Evolutionary conservation across 78 protist genomes (phyloP).

Genomic region (Dictyostelium intermedium): DNA sequence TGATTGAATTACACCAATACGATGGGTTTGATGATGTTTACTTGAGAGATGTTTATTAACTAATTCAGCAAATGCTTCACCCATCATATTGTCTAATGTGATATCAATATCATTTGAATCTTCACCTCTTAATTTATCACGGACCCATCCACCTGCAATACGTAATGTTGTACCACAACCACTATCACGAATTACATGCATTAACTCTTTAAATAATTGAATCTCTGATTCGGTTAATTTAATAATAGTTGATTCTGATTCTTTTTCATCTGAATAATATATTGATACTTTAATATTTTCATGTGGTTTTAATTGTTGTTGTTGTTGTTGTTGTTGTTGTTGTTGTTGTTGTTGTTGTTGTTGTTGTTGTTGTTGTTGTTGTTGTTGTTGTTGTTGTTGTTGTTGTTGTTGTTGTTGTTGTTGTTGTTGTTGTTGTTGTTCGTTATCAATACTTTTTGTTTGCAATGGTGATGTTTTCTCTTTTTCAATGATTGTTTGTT

Average conservation of each 20-base stretch:
- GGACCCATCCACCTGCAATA: slow-evolving; percentile 99
- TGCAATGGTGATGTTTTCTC: neutral
- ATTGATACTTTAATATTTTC: neutral
- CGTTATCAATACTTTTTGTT: neutral
- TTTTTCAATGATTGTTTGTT: neutral
- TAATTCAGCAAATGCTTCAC: slow-evolving; percentile 83
- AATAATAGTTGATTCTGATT: neutral
- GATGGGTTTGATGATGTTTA: slow-evolving; percentile 25
- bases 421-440: too few species aligned
- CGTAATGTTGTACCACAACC: slow-evolving; percentile 73
- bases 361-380: too few species aligned
- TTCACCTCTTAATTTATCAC: slow-evolving; percentile 92
- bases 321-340: neutral
- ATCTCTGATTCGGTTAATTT: neutral
- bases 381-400: too few species aligned
- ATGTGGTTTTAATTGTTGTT: neutral
- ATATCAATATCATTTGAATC: slow-evolving; percentile 92
- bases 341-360: too few species aligned
- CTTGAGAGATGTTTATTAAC: slow-evolving; percentile 47
- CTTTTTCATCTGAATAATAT: neutral
- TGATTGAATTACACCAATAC: slow-evolving; percentile 81
- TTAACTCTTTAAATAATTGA: neutral
- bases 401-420: too few species aligned
- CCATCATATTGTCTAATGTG: slow-evolving; percentile 85
- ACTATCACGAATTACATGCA: slow-evolving; percentile 10